A percentile compares a stretch with the other conserved stretches of the same genome.
These are phyloP conservation scores for Aspergillus vadensis DNA, from an alignment of 2,329 filamentous ascomycete genomes.

Conservation along the genomic window DNA sequence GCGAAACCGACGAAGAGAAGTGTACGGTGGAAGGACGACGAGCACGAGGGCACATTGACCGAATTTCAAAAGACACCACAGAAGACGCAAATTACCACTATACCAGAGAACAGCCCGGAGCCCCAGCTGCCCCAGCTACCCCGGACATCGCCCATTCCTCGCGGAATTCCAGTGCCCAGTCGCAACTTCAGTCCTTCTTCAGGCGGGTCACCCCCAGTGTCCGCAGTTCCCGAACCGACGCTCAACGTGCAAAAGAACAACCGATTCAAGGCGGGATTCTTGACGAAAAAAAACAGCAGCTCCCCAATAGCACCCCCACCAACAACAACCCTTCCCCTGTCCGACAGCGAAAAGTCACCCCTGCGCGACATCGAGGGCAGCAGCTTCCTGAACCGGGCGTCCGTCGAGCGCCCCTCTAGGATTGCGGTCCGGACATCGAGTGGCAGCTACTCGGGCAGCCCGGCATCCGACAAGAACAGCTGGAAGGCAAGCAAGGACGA, in stretches of 20 bases:
- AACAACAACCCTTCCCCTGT: constrained; percentile 61
- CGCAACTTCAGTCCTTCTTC: constrained; percentile 41
- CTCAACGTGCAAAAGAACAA: constrained; percentile 65
- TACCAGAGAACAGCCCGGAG: constrained; percentile 51
- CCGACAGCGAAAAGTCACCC: constrained; percentile 59
- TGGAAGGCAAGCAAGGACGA: constrained; percentile 54
- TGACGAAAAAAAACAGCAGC: constrained; percentile 68
- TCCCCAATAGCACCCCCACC: constrained; percentile 65
- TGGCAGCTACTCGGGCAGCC: constrained; percentile 37
- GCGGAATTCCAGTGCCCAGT: constrained; percentile 44
- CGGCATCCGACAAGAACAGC: constrained; percentile 52
- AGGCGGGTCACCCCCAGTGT: constrained; percentile 59
- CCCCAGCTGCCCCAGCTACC: constrained; percentile 45
- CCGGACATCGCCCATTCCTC: constrained; percentile 55
- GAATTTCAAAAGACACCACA: constrained; percentile 92
- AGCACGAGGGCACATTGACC: constrained; percentile 78
- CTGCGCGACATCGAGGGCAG: constrained; percentile 56
- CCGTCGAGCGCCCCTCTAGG: constrained; percentile 43
- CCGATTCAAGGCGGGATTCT: constrained; percentile 86
- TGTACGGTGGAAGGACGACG: constrained; percentile 92
- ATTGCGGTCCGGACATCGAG: constrained; percentile 44
- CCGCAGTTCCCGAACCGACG: constrained; percentile 58
- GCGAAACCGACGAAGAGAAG: constrained; percentile 70
- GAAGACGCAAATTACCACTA: constrained; percentile 61
- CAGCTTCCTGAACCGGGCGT: constrained; percentile 52